Conservation (phyloP, 305 asterid species). For the Fraxinus xanthoxyloides region DNA sequence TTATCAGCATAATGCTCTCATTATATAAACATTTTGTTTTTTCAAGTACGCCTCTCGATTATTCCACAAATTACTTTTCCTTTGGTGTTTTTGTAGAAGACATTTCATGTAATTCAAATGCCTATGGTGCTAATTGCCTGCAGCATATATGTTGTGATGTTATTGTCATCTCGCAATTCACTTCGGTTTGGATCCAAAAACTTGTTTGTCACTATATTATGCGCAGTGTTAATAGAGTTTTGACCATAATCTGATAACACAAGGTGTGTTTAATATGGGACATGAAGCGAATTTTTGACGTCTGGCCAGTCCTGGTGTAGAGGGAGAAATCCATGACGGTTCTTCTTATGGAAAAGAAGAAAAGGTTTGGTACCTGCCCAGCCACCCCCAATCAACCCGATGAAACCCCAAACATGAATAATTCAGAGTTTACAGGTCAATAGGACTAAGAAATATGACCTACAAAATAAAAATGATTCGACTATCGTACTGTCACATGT, state of each 20-base stretch:
- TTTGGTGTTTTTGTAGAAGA: conserved; percentile 17
- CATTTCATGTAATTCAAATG: conserved; percentile 7
- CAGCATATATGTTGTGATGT: conserved; percentile 2
- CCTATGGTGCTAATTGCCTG: conserved; percentile 2
- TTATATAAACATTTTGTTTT: conserved; percentile 10
- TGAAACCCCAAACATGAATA: neutral
- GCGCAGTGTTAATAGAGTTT: neutral
- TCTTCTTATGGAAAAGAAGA: neutral
- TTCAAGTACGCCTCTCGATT: conserved; percentile 3
- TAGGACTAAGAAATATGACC: neutral
- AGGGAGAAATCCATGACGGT: neutral
- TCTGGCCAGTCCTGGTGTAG: neutral
- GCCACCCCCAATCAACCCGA: neutral
- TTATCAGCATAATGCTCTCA: conserved; percentile 10
- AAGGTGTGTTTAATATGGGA: neutral
- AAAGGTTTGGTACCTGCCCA: neutral
- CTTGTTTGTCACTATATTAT: neutral
- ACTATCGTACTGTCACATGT: neutral
- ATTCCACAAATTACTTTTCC: neutral
- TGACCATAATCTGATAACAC: neutral
- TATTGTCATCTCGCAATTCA: neutral
- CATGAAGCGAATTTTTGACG: neutral
- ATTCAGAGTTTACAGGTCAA: neutral
- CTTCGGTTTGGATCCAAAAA: neutral
- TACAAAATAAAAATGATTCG: neutral